Base-by-base conservation (phyloP, 345 rosid genomes). In the Citrus mangshanensis region DNA sequence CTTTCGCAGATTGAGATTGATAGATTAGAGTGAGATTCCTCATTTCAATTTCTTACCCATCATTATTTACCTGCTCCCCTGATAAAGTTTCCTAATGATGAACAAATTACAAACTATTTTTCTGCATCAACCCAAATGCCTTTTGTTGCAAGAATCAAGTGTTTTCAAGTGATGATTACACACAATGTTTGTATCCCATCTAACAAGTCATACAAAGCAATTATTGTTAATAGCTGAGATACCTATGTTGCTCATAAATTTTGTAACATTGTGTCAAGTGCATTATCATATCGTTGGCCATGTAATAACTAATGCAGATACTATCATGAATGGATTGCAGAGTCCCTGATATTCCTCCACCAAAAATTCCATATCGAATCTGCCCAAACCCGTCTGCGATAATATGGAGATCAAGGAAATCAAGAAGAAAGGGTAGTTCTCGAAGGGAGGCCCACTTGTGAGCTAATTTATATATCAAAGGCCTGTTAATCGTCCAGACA, bases 321-420 rank as follows among this genome's bases (percentile, higher is more conserved):
- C n/a, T 27, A 30, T 51, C 49, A 46, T 65, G 54, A 34, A 24
- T 59, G 40, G 54, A 12, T 78, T 88, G 83, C 92, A 95, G 98
- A 74, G 46, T 88, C 12, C n/a, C 95, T 22, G 85, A 91, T 76
- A 63, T 83, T 69, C 88, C 86, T 49, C 78, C 91, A 7, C 93
- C 87, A 2, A 95, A n/a, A 83, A 86, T 92, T 75, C 95, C 93
- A 2, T 93, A 91, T 72, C 78, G 77, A 70, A 78, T 93, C 51
- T 93, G 94, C 83, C 98, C 98, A 16, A 81, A 81, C 74, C 96
- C 96, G 49, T 89, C 81, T 30, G 95, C 98, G 8, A 93, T 93
- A 77, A 91, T 93, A 7, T 91, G 98, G 94, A 88, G 95, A 82
- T 87, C 93, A 37, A 88, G 89, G 55, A 88, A 85, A 82, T 84